phyloP scores from a whole-genome alignment of 176 grass and related monocot genomes.

The Musa itinerans region DNA sequence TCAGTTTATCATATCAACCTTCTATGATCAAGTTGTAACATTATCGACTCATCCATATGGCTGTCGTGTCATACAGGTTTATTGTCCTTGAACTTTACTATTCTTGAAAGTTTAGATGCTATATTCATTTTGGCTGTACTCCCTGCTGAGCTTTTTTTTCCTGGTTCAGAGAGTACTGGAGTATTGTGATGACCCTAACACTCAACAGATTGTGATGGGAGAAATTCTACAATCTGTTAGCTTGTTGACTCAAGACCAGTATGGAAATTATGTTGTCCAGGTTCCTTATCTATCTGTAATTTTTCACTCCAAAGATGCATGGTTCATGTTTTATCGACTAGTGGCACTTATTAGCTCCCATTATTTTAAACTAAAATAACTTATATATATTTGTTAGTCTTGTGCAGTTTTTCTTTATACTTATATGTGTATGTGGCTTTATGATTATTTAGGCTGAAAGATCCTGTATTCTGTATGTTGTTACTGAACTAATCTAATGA shows the following conservation, averaged over 20 bases:
- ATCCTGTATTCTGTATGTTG: background rate
- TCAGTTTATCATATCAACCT: constrained; percentile 25
- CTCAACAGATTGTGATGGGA: constrained; percentile 17
- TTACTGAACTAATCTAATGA: background rate
- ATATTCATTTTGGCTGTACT: background rate
- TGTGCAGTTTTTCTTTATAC: no score
- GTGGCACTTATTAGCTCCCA: background rate
- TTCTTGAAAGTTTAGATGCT: background rate
- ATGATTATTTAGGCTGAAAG: no score
- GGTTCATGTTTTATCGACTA: background rate
- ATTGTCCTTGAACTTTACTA: background rate
- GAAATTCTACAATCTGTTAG: constrained; percentile 23
- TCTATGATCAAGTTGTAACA: constrained; percentile 18
- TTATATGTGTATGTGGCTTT: no score
- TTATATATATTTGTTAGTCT: background rate
- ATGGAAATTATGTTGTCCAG: constrained; percentile 25
- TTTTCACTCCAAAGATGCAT: background rate
- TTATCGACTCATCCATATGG: constrained; percentile 36
- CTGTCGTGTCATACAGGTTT: constrained; percentile 51
- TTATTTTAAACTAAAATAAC: background rate
- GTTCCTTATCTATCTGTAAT: background rate
- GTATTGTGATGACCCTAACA: constrained; percentile 11
- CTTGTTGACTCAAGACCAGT: constrained; percentile 16
- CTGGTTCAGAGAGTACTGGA: constrained; percentile 15
- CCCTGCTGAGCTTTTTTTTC: background rate